Conservation (phyloP, 2,329 filamentous ascomycete genomes). For the Pseudocercospora eumusae region DNA sequence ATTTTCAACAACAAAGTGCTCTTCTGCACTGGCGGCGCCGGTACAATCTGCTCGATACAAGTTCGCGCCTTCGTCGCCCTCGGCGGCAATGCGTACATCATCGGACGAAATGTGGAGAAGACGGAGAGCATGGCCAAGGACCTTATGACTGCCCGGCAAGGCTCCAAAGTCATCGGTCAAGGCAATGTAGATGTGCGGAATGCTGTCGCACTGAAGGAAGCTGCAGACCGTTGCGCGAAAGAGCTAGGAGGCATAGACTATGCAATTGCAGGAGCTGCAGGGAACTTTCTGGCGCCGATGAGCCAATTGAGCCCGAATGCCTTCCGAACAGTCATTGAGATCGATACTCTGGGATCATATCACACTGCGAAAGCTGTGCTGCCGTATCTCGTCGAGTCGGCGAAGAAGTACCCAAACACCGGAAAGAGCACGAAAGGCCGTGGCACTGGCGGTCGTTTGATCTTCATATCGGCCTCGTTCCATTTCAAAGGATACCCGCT, state of each 20-base stretch:
- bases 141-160: constrained; percentile 74
- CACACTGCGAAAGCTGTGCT: constrained; percentile 93
- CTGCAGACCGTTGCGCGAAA: constrained; percentile 75
- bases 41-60: constrained; percentile 91
- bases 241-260: constrained; percentile 90
- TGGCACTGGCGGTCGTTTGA: constrained; percentile 74
- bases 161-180: constrained; percentile 83
- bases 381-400: constrained; percentile 76
- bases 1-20: constrained; percentile 87
- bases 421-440: constrained; percentile 44
- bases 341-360: constrained; percentile 90
- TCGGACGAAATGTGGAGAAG: constrained; percentile 86
- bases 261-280: constrained; percentile 91
- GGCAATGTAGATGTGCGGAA: constrained; percentile 70
- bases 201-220: constrained; percentile 66
- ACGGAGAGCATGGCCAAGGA: constrained; percentile 78
- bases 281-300: constrained; percentile 90
- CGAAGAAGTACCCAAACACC: constrained; percentile 61
- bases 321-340: constrained; percentile 94
- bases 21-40: constrained; percentile 93
- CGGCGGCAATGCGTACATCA: constrained; percentile 89
- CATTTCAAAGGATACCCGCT: constrained; percentile 85
- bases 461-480: constrained; percentile 87
- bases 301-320: constrained; percentile 80
- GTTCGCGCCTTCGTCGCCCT: constrained; percentile 87